phyloP scores from a whole-genome alignment of 495 filamentous ascomycete species.

The Trichoderma erinaceum region DNA sequence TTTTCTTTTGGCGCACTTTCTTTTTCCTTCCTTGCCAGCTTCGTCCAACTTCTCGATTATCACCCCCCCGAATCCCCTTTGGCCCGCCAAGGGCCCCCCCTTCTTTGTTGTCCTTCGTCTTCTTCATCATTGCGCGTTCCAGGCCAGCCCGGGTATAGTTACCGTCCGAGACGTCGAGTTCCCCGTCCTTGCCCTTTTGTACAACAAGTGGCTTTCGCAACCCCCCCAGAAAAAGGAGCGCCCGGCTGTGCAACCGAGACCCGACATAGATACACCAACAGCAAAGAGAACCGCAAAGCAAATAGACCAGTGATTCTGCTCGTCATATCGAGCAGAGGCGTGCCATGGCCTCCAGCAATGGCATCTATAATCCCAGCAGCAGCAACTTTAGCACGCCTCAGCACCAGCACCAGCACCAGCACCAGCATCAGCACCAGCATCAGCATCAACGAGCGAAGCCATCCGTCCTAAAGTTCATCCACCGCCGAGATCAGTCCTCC shows the following conservation, averaged over 20 bases:
- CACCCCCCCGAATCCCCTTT: neutral
- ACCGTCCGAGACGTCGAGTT: constrained; percentile 3
- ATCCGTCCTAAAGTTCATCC: constrained; percentile 52
- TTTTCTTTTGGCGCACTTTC: neutral
- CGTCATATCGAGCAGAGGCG: neutral
- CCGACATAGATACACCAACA: neutral
- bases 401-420: constrained; percentile 26
- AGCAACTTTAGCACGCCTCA: constrained; percentile 2
- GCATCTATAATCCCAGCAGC: neutral
- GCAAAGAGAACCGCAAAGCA: neutral
- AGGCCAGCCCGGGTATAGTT: neutral
- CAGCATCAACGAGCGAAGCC: constrained; percentile 45
- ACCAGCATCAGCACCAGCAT: constrained; percentile 21
- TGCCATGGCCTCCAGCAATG: constrained; percentile 13
- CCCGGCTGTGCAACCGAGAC: neutral
- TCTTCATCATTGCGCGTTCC: neutral
- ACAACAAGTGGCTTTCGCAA: neutral
- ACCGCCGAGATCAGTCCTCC: constrained; percentile 45
- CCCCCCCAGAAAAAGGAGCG: neutral
- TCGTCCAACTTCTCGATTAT: neutral
- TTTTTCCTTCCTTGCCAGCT: neutral
- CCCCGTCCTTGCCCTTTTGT: neutral
- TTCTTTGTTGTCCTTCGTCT: neutral
- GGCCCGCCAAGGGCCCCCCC: neutral
- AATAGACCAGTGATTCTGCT: neutral